A percentile compares a stretch with the other conserved stretches of the same genome.
phyloP scores from a whole-genome alignment of 805 yeast genomes.

The Metschnikowia kofuensis region DNA sequence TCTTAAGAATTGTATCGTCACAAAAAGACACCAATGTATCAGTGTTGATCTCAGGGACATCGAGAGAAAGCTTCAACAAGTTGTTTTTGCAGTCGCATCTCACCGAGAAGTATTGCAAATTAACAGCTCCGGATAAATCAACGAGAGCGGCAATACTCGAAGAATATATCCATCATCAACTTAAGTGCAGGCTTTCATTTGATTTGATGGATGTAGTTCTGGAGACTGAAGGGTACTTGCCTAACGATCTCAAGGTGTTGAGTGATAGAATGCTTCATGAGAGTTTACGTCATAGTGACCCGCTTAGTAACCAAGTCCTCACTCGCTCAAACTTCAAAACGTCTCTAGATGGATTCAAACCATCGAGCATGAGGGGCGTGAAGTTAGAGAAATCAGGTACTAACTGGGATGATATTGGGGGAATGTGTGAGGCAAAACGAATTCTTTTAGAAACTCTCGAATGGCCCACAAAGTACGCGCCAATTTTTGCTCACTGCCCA shows the following conservation, averaged over 20 bases:
- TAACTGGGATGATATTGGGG: slow-evolving; percentile 89
- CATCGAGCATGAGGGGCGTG: slow-evolving; percentile 82
- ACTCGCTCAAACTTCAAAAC: slow-evolving; percentile 43
- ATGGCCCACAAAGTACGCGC: slow-evolving; percentile 97
- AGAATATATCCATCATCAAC: slow-evolving; percentile 30
- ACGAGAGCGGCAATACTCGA: slow-evolving; percentile 50
- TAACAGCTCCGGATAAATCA: slow-evolving; percentile 68
- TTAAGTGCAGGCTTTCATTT: slow-evolving; percentile 34
- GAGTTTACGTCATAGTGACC: slow-evolving; percentile 9
- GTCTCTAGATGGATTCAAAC: slow-evolving; percentile 68
- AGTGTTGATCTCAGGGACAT: slow-evolving; percentile 58
- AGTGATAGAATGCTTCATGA: slow-evolving; percentile 69
- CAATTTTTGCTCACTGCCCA: slow-evolving; percentile 88
- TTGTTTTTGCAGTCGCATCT: slow-evolving; percentile 64
- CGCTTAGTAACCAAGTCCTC: neutral
- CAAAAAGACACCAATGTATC: slow-evolving; percentile 48
- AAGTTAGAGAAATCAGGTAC: slow-evolving; percentile 74
- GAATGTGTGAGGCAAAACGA: slow-evolving; percentile 70
- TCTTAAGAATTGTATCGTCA: slow-evolving; percentile 41
- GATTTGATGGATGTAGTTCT: slow-evolving; percentile 46
- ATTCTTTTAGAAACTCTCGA: slow-evolving; percentile 83
- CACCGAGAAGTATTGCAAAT: slow-evolving; percentile 56
- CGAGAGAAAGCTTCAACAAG: slow-evolving; percentile 64
- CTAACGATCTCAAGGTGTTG: slow-evolving; percentile 72
- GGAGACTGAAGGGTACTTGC: slow-evolving; percentile 87